phyloP scores from a whole-genome alignment of 116 monocot species.

The Thalassia testudinum region DNA sequence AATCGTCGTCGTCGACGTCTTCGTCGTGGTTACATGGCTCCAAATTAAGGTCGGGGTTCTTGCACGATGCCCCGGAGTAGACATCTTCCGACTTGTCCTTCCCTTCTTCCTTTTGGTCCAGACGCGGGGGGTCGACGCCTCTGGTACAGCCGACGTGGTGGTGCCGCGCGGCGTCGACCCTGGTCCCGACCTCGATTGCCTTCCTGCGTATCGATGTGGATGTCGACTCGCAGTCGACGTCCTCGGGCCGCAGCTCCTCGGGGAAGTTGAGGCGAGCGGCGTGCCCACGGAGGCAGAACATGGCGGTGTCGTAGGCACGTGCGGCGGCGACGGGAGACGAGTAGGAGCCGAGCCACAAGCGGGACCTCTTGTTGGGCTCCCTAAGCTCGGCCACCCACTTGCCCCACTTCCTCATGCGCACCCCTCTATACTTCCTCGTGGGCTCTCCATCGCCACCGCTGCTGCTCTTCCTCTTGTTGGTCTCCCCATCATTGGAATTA shows the following conservation, averaged over 20 bases:
- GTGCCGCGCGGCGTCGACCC: conserved; percentile 5
- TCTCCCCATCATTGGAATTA: no score
- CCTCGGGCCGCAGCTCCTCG: conserved; percentile 15
- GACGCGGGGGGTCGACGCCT: no score
- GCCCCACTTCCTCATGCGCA: conserved; percentile 86
- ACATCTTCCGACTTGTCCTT: no score
- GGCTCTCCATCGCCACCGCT: no score
- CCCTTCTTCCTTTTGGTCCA: no score
- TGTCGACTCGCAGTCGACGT: neutral
- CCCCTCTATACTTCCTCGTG: conserved; percentile 31
- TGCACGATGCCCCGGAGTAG: no score
- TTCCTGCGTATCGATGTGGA: conserved; percentile 48
- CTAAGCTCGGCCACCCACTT: conserved; percentile 88
- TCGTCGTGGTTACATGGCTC: no score
- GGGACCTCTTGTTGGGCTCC: conserved; percentile 80
- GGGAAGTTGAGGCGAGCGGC: conserved; percentile 77
- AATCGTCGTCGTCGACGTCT: no score
- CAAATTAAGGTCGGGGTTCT: no score
- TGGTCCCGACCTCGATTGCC: conserved; percentile 70
- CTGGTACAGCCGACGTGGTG: no score
- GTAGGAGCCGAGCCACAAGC: conserved; percentile 92
- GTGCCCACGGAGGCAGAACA: conserved; percentile 59
- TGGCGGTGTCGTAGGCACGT: conserved; percentile 78
- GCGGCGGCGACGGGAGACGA: conserved; percentile 70
- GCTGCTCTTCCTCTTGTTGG: no score